These are phyloP conservation scores for Barbarea vulgaris DNA, from an alignment of 345 rosid species.

Conservation along the genomic window DNA sequence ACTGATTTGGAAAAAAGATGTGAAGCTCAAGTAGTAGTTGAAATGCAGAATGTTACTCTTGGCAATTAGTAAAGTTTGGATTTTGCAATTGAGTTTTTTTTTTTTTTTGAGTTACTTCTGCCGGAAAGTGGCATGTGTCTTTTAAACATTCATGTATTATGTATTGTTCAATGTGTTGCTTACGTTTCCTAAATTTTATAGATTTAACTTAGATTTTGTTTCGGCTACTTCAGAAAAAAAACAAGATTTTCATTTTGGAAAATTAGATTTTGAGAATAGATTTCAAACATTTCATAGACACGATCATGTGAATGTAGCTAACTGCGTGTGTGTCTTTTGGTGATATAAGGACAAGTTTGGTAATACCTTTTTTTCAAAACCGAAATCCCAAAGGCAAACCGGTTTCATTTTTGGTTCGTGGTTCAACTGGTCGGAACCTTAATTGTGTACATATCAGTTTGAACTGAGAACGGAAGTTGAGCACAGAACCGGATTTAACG, in stretches of 20 bases:
- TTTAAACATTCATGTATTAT: conserved; percentile 22
- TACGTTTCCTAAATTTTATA: conserved; percentile 1
- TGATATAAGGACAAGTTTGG: conserved; percentile 2
- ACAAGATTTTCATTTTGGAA: conserved; percentile 1
- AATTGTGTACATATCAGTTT: not conserved
- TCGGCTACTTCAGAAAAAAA: not conserved
- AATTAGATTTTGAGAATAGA: conserved; percentile 11
- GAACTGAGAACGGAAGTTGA: not conserved
- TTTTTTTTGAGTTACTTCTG: not conserved
- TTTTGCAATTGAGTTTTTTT: conserved; percentile 3
- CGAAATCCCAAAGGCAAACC: conserved; percentile 1
- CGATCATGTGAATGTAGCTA: conserved; percentile 14
- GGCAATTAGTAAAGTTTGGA: conserved; percentile 33
- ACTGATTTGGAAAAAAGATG: conserved; percentile 42
- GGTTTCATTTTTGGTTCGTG: not conserved
- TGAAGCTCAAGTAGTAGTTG: conserved; percentile 45
- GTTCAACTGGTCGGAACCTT: not conserved
- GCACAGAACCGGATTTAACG: not conserved
- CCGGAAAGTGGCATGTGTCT: conserved; percentile 4
- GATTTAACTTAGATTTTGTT: conserved; percentile 14
- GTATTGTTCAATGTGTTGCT: conserved; percentile 12
- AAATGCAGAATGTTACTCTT: conserved; percentile 55
- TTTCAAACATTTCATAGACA: conserved; percentile 1
- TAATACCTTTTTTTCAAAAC: not conserved
- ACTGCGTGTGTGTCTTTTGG: not conserved